Percentiles rank a stretch among this genome's conserved stretches.
These are phyloP conservation scores for Solanum acaule DNA, from an alignment of 257 asterid genomes.

Conservation along the genomic window DNA sequence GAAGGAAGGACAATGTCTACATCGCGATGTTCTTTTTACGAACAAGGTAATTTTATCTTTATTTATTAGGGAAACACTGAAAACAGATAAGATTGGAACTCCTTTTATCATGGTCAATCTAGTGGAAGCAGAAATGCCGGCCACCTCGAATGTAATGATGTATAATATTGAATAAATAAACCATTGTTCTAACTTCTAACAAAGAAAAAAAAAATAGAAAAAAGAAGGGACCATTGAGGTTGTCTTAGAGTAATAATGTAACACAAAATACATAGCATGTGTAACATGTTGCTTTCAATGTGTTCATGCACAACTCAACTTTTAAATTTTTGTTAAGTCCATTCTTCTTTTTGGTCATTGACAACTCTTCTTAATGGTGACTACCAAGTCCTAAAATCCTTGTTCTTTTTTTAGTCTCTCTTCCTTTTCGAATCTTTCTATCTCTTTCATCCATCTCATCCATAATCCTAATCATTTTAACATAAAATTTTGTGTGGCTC, in stretches of 20 bases:
- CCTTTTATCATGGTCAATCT: background rate
- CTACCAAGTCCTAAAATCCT: background rate
- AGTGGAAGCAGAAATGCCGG: background rate
- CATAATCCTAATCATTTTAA: background rate
- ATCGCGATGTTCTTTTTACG: background rate
- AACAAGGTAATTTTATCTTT: background rate
- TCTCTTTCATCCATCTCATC: background rate
- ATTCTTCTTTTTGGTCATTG: background rate
- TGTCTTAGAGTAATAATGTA: conserved; percentile 2
- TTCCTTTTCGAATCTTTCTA: background rate
- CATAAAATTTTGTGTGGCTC: background rate
- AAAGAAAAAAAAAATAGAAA: too few relatives aligned
- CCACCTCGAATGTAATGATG: background rate
- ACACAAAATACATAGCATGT: conserved; percentile 1
- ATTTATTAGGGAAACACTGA: background rate
- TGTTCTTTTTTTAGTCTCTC: background rate
- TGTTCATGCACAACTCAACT: conserved; percentile 18
- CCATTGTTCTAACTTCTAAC: background rate
- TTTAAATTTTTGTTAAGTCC: background rate
- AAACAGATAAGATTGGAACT: background rate
- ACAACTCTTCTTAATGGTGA: background rate
- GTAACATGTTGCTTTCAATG: conserved; percentile 20
- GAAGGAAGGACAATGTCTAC: background rate
- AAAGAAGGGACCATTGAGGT: conserved; percentile 5
- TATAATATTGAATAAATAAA: background rate